These are phyloP conservation scores for Geum urbanum DNA, from an alignment of 306 rosid species.

Conservation along the genomic window DNA sequence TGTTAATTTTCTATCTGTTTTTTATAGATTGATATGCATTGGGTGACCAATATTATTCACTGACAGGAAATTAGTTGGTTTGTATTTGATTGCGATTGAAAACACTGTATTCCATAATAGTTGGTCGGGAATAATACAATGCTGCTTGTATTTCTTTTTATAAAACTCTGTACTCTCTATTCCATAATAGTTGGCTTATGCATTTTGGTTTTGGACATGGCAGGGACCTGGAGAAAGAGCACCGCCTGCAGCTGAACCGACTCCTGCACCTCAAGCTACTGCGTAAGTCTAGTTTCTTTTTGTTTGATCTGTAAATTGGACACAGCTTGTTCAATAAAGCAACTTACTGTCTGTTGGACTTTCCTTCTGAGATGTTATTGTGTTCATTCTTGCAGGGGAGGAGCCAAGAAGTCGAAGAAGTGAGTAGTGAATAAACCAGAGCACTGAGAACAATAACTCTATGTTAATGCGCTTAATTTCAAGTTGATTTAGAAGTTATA, in stretches of 20 bases:
- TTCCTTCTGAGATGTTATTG: not conserved
- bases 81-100: not conserved
- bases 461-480: conserved; percentile 1
- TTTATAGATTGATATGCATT: too few relatives aligned
- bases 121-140: not conserved
- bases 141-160: not conserved
- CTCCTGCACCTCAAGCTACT: conserved; percentile 31
- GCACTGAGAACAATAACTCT: conserved; percentile 11
- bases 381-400: conserved; percentile 23
- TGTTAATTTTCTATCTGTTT: too few relatives aligned
- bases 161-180: not conserved
- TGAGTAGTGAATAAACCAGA: conserved; percentile 23
- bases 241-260: conserved; percentile 25
- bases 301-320: not conserved
- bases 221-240: conserved; percentile 52
- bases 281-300: conserved; percentile 25
- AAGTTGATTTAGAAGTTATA: conserved; percentile 7
- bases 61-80: not conserved
- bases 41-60: too few relatives aligned
- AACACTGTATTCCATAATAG: not conserved
- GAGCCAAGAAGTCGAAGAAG: conserved; percentile 41
- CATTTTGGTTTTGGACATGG: not conserved
- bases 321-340: not conserved
- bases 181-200: not conserved
- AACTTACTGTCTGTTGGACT: not conserved